These are phyloP conservation scores for Penicillium sp. DNA, from an alignment of 2,329 filamentous ascomycete species.

Conservation along the genomic window DNA sequence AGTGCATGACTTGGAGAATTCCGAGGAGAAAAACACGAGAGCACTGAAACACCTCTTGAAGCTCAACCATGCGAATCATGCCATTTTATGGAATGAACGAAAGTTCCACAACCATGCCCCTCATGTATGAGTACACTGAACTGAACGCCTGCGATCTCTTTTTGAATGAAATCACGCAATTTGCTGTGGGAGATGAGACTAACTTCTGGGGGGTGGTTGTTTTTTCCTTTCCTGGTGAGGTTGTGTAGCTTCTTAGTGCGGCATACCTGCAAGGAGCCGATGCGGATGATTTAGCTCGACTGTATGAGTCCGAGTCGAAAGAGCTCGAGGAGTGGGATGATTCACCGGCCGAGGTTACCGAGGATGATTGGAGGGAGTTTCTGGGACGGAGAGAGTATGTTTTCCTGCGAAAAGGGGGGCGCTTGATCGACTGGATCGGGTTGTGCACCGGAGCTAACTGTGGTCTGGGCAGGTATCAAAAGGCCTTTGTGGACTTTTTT, in stretches of 20 bases:
- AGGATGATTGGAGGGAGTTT: conserved; percentile 80
- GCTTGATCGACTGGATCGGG: no score
- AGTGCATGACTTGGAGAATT: conserved; percentile 72
- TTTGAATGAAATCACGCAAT: no score
- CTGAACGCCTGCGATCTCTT: no score
- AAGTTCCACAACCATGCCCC: conserved; percentile 77
- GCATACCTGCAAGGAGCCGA: conserved; percentile 79
- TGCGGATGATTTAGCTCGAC: conserved; percentile 63
- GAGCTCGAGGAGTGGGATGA: conserved; percentile 73
- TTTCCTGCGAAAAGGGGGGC: not conserved
- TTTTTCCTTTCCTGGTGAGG: conserved; percentile 2
- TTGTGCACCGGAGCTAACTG: not conserved
- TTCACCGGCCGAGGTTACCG: conserved; percentile 75
- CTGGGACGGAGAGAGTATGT: conserved; percentile 64
- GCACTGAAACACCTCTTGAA: conserved; percentile 85
- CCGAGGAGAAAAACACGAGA: conserved; percentile 69
- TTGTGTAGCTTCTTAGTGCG: conserved; percentile 62
- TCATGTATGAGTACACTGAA: conserved; percentile 49
- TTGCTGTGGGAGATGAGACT: no score
- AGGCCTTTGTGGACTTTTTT: conserved; percentile 90
- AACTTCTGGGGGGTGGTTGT: conserved; percentile 4
- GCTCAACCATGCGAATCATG: conserved; percentile 85
- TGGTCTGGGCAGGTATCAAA: conserved; percentile 58
- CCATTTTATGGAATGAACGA: conserved; percentile 70
- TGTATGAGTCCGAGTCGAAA: conserved; percentile 73